Evolutionary conservation across 2,329 filamentous ascomycete species (phyloP).

Genomic region (Microsporum canis): DNA sequence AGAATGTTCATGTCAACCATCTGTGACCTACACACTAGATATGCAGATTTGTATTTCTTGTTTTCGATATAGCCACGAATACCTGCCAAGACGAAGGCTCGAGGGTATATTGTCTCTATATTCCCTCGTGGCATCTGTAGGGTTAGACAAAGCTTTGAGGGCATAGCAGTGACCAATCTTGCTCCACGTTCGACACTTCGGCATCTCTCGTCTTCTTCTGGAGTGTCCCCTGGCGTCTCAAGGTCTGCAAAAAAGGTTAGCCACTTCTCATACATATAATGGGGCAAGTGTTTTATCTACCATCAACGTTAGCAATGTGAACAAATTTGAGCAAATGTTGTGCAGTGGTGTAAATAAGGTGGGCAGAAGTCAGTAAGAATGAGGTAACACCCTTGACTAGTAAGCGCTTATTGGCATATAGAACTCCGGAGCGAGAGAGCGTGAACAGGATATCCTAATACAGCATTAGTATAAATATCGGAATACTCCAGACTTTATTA

Average conservation of each 20-base stretch:
- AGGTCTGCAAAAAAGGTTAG: conserved; percentile 46
- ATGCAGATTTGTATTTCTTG: conserved; percentile 73
- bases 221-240: conserved; percentile 74
- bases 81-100: conserved; percentile 82
- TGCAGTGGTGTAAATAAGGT: conserved; percentile 84
- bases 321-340: conserved; percentile 92
- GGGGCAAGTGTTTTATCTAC: conserved; percentile 35
- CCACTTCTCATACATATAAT: conserved; percentile 15
- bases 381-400: conserved; percentile 85
- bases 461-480: conserved; percentile 12
- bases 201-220: conserved; percentile 83
- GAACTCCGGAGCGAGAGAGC: conserved; percentile 60
- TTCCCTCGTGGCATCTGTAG: conserved; percentile 96
- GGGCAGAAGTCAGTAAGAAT: conserved; percentile 66
- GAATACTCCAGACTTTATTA: neutral
- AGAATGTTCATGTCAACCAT: conserved; percentile 97
- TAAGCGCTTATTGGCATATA: conserved; percentile 65
- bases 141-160: conserved; percentile 71
- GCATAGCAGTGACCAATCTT: conserved; percentile 76
- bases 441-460: conserved; percentile 45
- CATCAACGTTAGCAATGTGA: conserved; percentile 57
- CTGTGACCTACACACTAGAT: conserved; percentile 78
- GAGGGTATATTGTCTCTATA: conserved; percentile 84
- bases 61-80: conserved; percentile 70
- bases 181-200: conserved; percentile 84